phyloP scores from a whole-genome alignment of 208 protist genomes.

The Trypanosoma lewisi region DNA sequence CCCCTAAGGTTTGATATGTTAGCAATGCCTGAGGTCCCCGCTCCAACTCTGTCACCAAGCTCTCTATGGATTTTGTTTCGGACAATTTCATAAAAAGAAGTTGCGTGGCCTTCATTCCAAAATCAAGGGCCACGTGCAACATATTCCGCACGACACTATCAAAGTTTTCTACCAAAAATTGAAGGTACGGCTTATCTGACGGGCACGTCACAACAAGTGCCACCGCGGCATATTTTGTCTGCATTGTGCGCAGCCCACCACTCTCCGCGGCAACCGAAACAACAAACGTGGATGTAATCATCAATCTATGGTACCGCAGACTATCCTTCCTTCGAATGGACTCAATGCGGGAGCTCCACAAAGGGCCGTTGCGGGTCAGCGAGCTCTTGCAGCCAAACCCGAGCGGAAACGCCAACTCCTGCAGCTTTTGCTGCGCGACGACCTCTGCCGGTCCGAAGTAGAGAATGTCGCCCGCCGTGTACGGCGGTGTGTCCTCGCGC shows the following conservation, averaged over 20 bases:
- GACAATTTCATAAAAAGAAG: conserved; percentile 54
- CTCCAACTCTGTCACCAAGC: conserved; percentile 35
- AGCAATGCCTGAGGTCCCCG: conserved; percentile 34
- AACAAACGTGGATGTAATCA: conserved; percentile 53
- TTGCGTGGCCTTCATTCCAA: conserved; percentile 63
- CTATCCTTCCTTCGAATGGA: conserved; percentile 24
- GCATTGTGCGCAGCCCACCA: conserved; percentile 45
- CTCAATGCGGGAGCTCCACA: conserved; percentile 36
- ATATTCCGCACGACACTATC: conserved; percentile 48
- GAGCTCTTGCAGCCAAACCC: conserved; percentile 41
- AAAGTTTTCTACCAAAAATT: conserved; percentile 58
- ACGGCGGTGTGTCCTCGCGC: conserved; percentile 13
- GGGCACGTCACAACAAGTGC: conserved; percentile 70
- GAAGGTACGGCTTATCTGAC: conserved; percentile 41
- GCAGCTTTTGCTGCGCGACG: conserved; percentile 72
- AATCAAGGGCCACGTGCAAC: conserved; percentile 55
- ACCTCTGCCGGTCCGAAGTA: conserved; percentile 40
- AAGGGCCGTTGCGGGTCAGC: conserved; percentile 19
- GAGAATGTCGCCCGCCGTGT: conserved; percentile 38
- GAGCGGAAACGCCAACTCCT: conserved; percentile 65
- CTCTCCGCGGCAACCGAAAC: conserved; percentile 49
- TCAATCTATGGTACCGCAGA: conserved; percentile 57
- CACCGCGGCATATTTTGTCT: conserved; percentile 51
- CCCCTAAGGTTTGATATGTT: conserved; percentile 46
- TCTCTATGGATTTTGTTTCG: conserved; percentile 13